Percentiles rank a stretch among this genome's conserved stretches.
Conservation (phyloP, 2,329 filamentous ascomycete genomes). For the Hypoxylon sp. region DNA sequence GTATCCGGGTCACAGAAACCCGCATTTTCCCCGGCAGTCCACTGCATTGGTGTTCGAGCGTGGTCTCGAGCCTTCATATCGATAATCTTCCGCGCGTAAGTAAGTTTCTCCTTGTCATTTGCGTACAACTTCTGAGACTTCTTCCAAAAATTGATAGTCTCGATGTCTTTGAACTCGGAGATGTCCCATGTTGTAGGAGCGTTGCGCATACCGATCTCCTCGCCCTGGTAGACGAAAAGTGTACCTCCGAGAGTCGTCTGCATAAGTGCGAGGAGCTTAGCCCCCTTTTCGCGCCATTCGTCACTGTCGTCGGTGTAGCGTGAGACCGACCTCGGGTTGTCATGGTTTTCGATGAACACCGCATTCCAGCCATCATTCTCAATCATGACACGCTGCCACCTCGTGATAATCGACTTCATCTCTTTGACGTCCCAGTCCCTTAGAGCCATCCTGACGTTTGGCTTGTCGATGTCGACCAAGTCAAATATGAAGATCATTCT, state of each 20-base stretch:
- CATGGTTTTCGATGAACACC: slow-evolving; percentile 76
- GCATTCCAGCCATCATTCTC: slow-evolving; percentile 72
- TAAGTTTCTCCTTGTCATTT: slow-evolving; percentile 58
- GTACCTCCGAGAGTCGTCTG: slow-evolving; percentile 70
- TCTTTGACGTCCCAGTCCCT: slow-evolving; percentile 63
- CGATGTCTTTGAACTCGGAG: slow-evolving; percentile 70
- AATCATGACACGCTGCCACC: slow-evolving; percentile 63
- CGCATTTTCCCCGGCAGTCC: slow-evolving; percentile 68
- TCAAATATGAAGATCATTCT: slow-evolving; percentile 80
- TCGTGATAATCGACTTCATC: slow-evolving; percentile 57
- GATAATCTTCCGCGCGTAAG: slow-evolving; percentile 65
- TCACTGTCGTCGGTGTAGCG: slow-evolving; percentile 67
- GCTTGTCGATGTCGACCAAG: slow-evolving; percentile 72
- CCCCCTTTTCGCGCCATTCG: slow-evolving; percentile 62
- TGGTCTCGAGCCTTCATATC: slow-evolving; percentile 75
- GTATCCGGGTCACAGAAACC: slow-evolving; percentile 71
- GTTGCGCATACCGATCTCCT: slow-evolving; percentile 76
- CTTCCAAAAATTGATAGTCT: slow-evolving; percentile 65
- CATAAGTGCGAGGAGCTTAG: slow-evolving; percentile 72
- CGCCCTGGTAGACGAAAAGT: slow-evolving; percentile 76
- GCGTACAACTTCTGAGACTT: slow-evolving; percentile 57
- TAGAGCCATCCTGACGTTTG: slow-evolving; percentile 60
- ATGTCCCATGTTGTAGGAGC: slow-evolving; percentile 71
- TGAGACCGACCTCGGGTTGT: slow-evolving; percentile 71
- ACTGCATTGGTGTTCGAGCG: slow-evolving; percentile 77